Conservation (phyloP, 2,329 filamentous ascomycete species). For the Pseudocercospora musae region DNA sequence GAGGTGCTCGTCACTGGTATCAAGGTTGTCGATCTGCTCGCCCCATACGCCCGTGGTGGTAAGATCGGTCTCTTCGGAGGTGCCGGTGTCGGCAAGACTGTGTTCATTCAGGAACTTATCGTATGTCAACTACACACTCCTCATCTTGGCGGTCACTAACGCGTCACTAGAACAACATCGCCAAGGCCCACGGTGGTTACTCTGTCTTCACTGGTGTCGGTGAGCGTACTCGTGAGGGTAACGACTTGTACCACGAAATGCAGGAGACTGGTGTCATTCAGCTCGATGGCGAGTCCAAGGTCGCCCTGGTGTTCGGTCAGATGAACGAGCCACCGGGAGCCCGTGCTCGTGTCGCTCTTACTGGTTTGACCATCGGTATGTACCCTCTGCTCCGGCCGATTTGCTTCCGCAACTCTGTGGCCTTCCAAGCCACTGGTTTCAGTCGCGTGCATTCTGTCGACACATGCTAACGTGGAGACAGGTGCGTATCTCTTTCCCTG, state of each 20-base stretch:
- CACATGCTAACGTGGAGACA: neutral
- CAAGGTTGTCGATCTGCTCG: constrained; percentile 99
- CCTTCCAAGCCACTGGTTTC: neutral
- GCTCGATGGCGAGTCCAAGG: constrained; percentile 98
- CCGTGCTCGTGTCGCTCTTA: constrained; percentile 98
- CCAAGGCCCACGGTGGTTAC: constrained; percentile 99
- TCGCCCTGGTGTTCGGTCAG: constrained; percentile 98
- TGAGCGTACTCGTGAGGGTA: constrained; percentile 99
- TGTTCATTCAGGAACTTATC: constrained; percentile 99
- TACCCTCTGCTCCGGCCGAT: neutral
- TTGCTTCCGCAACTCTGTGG: no score
- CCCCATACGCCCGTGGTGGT: constrained; percentile 99
- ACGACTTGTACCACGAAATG: constrained; percentile 99
- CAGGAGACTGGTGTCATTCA: constrained; percentile 99
- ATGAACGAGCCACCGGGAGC: constrained; percentile 99
- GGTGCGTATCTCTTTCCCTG: no score
- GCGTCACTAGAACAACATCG: constrained; percentile 84
- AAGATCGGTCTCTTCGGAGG: constrained; percentile 99
- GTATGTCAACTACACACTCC: constrained; percentile 46
- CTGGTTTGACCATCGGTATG: constrained; percentile 53
- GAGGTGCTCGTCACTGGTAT: constrained; percentile 99
- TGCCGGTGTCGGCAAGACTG: constrained; percentile 99
- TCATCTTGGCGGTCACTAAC: constrained; percentile 27
- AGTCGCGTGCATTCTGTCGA: neutral
- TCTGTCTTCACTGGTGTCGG: constrained; percentile 99